Evolutionary conservation across 441 rosid species (phyloP).

Genomic region (Mallotus repandus): DNA sequence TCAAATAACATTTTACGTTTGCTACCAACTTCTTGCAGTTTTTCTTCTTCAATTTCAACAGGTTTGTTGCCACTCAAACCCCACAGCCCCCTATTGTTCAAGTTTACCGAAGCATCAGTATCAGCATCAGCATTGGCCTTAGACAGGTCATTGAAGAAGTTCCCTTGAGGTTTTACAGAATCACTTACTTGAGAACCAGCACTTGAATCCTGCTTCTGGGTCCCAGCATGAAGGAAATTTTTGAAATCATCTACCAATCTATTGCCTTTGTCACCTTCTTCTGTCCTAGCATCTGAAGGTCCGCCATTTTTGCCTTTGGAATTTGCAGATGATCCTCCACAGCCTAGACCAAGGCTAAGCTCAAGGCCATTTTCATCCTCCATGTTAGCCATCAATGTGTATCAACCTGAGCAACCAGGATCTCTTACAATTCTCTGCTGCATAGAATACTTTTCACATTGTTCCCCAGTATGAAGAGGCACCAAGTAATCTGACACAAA

Average conservation of each 20-base stretch:
- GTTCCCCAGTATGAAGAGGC: conserved; percentile 12
- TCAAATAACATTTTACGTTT: conserved; percentile 67
- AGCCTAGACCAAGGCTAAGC: conserved; percentile 88
- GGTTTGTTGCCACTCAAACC: conserved; percentile 37
- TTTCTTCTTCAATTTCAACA: conserved; percentile 54
- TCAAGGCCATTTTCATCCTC: conserved; percentile 89
- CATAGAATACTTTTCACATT: conserved; percentile 5
- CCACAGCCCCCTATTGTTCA: conserved; percentile 52
- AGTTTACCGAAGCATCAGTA: conserved; percentile 51
- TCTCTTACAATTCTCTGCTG: conserved; percentile 5
- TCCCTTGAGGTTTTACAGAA: conserved; percentile 62
- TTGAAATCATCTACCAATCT: conserved; percentile 68
- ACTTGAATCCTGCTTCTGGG: conserved; percentile 54
- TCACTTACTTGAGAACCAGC: conserved; percentile 63
- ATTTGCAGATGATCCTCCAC: conserved; percentile 72
- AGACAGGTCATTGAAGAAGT: conserved; percentile 79
- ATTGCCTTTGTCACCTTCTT: conserved; percentile 63
- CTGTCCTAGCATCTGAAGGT: conserved; percentile 49
- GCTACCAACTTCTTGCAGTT: conserved; percentile 43
- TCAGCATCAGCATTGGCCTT: conserved; percentile 49
- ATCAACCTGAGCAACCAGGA: conserved; percentile 11
- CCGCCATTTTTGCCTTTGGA: conserved; percentile 57
- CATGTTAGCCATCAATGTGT: conserved; percentile 37
- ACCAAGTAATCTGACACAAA: conserved; percentile 15
- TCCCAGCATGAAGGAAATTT: conserved; percentile 55